These are phyloP conservation scores for Colletotrichum costaricense DNA, from an alignment of 2,329 filamentous ascomycete species.

Conservation along the genomic window DNA sequence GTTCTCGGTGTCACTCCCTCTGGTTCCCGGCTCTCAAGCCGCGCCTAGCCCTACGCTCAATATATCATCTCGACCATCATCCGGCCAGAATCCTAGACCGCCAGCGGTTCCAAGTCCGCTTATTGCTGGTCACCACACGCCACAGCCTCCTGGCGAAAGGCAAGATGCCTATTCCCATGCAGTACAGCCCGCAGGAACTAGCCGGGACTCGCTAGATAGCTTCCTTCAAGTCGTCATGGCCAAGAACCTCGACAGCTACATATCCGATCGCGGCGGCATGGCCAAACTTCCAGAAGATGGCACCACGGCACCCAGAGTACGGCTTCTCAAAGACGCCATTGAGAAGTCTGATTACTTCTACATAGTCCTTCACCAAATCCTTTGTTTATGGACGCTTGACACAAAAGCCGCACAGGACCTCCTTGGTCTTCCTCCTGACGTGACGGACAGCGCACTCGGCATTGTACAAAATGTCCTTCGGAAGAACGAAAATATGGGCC, in stretches of 20 bases:
- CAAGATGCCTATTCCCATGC: not conserved
- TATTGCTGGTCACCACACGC: not conserved
- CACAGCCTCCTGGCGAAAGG: not conserved
- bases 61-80: not conserved
- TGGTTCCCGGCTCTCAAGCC: not conserved
- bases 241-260: not conserved
- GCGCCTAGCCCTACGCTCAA: not conserved
- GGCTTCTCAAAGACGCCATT: constrained; percentile 69
- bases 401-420: constrained; percentile 46
- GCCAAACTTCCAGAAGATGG: constrained; percentile 7
- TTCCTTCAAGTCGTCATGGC: constrained; percentile 7
- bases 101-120: not conserved
- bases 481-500: constrained; percentile 47
- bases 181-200: not conserved
- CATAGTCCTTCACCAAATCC: constrained; percentile 73
- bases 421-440: constrained; percentile 2
- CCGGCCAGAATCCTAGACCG: not conserved
- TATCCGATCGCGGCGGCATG: not conserved
- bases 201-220: not conserved
- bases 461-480: constrained; percentile 50
- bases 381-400: constrained; percentile 65
- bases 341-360: constrained; percentile 69
- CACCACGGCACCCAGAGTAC: constrained; percentile 53
- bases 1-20: not conserved
- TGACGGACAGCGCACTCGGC: constrained; percentile 47